Conservation (phyloP, 2,329 filamentous ascomycete species). For the Pyrenophora tritici-repentis region DNA sequence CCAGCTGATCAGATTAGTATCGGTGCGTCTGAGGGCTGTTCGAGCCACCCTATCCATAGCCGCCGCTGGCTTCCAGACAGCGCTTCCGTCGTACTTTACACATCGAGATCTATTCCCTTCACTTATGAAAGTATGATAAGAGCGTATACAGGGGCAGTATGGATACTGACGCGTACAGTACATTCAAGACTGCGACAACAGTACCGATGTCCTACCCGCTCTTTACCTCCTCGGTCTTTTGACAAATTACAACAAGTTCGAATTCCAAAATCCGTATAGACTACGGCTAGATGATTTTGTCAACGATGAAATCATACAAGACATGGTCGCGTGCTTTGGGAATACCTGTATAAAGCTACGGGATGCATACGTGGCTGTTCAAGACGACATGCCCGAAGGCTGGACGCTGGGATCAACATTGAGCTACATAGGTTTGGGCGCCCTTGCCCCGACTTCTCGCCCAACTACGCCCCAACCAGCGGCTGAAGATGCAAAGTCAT, state of each 20-base stretch:
- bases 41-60: conserved; percentile 81
- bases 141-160: background rate
- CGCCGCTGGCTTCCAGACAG: conserved; percentile 94
- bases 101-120: conserved; percentile 92
- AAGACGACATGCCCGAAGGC: conserved; percentile 87
- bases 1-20: conserved; percentile 57
- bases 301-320: conserved; percentile 84
- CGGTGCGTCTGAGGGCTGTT: conserved; percentile 78
- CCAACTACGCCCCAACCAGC: conserved; percentile 66
- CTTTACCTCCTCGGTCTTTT: conserved; percentile 84
- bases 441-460: conserved; percentile 70
- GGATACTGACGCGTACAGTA: conserved; percentile 58
- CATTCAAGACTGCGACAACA: conserved; percentile 74
- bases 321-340: conserved; percentile 78
- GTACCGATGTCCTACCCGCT: conserved; percentile 67
- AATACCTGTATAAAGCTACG: conserved; percentile 70
- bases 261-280: conserved; percentile 96
- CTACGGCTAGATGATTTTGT: conserved; percentile 92
- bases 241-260: conserved; percentile 99
- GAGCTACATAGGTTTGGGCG: conserved; percentile 81
- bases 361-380: conserved; percentile 79
- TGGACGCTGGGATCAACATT: conserved; percentile 85
- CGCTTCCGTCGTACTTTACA: conserved; percentile 90
- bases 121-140: conserved; percentile 76
- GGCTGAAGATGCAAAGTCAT: conserved; percentile 77